phyloP scores from a whole-genome alignment of 1,284 basidiomycete genomes.

The Irpex rosettiformis region DNA sequence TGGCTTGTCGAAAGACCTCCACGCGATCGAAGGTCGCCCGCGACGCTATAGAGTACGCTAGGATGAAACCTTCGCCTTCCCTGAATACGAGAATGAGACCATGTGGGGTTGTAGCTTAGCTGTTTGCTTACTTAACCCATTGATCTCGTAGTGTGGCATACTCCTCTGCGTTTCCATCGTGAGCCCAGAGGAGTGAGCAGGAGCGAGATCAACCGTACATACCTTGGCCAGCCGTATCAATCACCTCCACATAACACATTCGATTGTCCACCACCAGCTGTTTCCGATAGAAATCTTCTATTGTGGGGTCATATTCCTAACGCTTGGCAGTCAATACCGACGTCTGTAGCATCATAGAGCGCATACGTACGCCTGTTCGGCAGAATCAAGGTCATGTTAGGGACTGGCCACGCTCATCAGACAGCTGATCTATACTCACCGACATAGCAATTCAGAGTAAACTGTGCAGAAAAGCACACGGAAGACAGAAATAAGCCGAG shows the following conservation, averaged over 20 bases:
- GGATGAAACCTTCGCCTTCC: conserved; percentile 97
- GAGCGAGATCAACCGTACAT: conserved; percentile 28
- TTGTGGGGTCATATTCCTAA: conserved; percentile 75
- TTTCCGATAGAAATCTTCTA: conserved; percentile 94
- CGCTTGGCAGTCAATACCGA: conserved; percentile 42
- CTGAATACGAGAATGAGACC: conserved; percentile 39
- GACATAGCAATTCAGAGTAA: conserved; percentile 91
- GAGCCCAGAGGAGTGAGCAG: conserved; percentile 10
- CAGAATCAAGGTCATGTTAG: not conserved
- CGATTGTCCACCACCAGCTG: conserved; percentile 89
- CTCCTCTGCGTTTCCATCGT: conserved; percentile 62
- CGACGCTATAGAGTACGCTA: conserved; percentile 98
- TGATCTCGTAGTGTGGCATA: conserved; percentile 97
- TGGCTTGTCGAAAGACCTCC: conserved; percentile 93
- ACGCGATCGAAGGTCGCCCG: conserved; percentile 93
- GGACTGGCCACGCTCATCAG: conserved; percentile 11
- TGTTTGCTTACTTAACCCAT: conserved; percentile 84
- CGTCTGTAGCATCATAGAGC: not conserved
- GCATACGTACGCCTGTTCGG: conserved; percentile 19
- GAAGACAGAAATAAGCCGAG: not conserved
- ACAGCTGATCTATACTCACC: conserved; percentile 43
- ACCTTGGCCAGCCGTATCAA: conserved; percentile 95
- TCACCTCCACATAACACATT: conserved; percentile 90
- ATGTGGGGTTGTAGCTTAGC: not conserved
- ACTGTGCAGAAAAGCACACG: conserved; percentile 45